A percentile compares a stretch with the other conserved stretches of the same genome.
phyloP scores from a whole-genome alignment of 352 stramenopile species.

The Hyaloperonospora arabidopsidis region DNA sequence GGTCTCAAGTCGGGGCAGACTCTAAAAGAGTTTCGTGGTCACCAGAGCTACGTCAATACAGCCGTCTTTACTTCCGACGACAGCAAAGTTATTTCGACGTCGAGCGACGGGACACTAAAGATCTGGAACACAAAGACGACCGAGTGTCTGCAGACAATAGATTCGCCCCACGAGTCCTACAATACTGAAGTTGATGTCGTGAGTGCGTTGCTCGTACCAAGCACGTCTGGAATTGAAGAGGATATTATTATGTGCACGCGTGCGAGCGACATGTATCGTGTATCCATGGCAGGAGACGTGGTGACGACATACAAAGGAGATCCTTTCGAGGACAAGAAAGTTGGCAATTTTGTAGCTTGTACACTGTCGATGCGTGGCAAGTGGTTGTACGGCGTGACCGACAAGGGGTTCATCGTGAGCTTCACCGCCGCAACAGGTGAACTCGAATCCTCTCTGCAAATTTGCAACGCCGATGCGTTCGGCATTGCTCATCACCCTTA shows the following conservation, averaged over 20 bases:
- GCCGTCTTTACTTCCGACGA: conserved; percentile 72
- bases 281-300: conserved; percentile 65
- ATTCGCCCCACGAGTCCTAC: conserved; percentile 38
- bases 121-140: conserved; percentile 84
- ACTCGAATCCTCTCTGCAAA: conserved; percentile 72
- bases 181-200: conserved; percentile 74
- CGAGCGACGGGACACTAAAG: conserved; percentile 88
- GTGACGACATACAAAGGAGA: conserved; percentile 60
- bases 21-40: conserved; percentile 91
- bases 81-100: conserved; percentile 77
- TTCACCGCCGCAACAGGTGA: conserved; percentile 50
- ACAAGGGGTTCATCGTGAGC: conserved; percentile 75
- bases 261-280: conserved; percentile 66
- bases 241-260: conserved; percentile 85
- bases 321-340: conserved; percentile 45
- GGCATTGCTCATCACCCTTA: conserved; percentile 83
- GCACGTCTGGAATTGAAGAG: conserved; percentile 31
- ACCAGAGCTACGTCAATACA: conserved; percentile 89
- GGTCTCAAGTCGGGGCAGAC: conserved; percentile 87
- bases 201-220: conserved; percentile 56
- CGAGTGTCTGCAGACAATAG: conserved; percentile 73
- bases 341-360: conserved; percentile 85
- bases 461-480: conserved; percentile 72
- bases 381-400: conserved; percentile 81
- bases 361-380: conserved; percentile 73